Evolutionary conservation across 2,329 filamentous ascomycete genomes (phyloP).

Genomic region (Monosporascus sp.): DNA sequence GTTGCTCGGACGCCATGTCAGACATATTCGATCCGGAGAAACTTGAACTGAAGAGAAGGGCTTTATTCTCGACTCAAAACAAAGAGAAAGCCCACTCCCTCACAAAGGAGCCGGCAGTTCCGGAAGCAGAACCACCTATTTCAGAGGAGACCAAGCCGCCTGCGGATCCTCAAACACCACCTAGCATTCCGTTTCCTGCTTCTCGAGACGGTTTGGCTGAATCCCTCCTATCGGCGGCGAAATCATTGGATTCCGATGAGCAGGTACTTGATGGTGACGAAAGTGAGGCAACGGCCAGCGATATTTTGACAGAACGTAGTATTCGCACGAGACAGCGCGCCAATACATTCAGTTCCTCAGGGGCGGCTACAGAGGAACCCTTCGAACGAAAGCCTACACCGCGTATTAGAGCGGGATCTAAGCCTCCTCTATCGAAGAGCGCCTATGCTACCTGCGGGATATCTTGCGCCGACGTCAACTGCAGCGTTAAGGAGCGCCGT

Average conservation of each 20-base stretch:
- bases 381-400: conserved; percentile 8
- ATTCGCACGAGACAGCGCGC: not conserved
- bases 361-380: not conserved
- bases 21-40: conserved; percentile 5
- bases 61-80: not conserved
- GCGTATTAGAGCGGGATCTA: conserved; percentile 18
- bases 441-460: conserved; percentile 11
- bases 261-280: conserved; percentile 4
- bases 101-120: not conserved
- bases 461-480: not conserved
- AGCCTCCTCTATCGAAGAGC: conserved; percentile 20
- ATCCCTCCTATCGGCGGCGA: not conserved
- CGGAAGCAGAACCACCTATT: not conserved
- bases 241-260: conserved; percentile 7
- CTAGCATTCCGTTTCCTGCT: not conserved
- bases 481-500: not conserved
- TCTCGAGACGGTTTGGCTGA: not conserved
- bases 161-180: too few relatives aligned
- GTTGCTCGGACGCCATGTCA: conserved; percentile 8
- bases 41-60: conserved; percentile 1
- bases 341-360: not conserved
- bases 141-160: too few relatives aligned
- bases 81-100: not conserved
- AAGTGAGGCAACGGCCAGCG: conserved; percentile 2
- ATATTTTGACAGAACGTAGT: not conserved